Evolutionary conservation across 805 yeast species (phyloP).

Genomic region (Spathaspora gorwiae): DNA sequence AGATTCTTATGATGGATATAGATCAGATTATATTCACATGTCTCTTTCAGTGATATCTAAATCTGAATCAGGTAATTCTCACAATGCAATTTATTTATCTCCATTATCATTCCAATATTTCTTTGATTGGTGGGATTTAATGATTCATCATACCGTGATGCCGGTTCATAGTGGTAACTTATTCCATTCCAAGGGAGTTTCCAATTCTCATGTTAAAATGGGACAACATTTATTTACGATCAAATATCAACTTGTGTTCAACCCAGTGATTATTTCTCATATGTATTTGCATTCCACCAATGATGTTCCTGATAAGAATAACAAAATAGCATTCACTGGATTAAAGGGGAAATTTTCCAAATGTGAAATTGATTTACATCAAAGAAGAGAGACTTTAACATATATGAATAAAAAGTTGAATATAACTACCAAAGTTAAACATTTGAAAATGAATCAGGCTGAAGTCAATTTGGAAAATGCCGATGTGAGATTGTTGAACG

Average conservation of each 20-base stretch:
- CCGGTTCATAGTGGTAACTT: conserved; percentile 35
- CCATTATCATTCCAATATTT: conserved; percentile 37
- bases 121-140: conserved; percentile 39
- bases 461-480: conserved; percentile 66
- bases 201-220: conserved; percentile 28
- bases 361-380: conserved; percentile 38
- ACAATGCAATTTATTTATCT: conserved; percentile 34
- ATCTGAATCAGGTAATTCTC: conserved; percentile 24
- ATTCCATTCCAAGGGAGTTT: conserved; percentile 15
- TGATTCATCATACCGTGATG: conserved; percentile 26
- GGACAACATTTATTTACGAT: conserved; percentile 39
- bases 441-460: conserved; percentile 59
- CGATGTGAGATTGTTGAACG: conserved; percentile 64
- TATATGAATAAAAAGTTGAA: conserved; percentile 36
- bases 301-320: conserved; percentile 15
- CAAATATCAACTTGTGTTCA: conserved; percentile 37
- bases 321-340: conserved; percentile 32
- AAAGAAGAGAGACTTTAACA: conserved; percentile 30
- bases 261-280: conserved; percentile 37
- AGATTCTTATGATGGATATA: conserved; percentile 75
- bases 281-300: conserved; percentile 26
- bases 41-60: conserved; percentile 36
- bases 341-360: conserved; percentile 30
- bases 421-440: conserved; percentile 36
- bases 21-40: conserved; percentile 76